A percentile compares a stretch with the other conserved stretches of the same genome.
These are phyloP conservation scores for Zoysia japonica DNA, from an alignment of 176 grass and related monocot genomes.

Conservation along the genomic window DNA sequence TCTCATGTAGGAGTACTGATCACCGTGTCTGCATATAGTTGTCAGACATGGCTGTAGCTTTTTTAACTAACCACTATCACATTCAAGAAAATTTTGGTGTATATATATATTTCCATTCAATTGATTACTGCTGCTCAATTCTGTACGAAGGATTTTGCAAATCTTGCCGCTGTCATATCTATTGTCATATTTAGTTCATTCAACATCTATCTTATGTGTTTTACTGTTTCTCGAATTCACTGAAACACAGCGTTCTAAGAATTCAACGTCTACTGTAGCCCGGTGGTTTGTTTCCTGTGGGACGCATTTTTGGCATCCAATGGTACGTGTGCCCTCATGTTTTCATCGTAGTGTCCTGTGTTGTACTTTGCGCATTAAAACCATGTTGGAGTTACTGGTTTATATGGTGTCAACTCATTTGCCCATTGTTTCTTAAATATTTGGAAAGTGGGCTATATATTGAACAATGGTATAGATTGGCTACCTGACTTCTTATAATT, in stretches of 20 bases:
- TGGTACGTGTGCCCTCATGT: too few species aligned
- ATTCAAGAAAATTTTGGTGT: constrained; percentile 24
- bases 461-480: too few species aligned
- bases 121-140: not conserved
- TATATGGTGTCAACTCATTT: too few species aligned
- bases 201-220: not conserved
- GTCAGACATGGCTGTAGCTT: not conserved
- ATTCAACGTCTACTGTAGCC: too few species aligned
- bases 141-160: constrained; percentile 7
- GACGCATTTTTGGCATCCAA: too few species aligned
- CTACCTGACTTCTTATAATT: too few species aligned
- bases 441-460: too few species aligned
- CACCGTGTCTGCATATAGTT: constrained; percentile 27
- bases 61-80: not conserved
- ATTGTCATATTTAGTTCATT: not conserved
- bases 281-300: too few species aligned
- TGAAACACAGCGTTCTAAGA: not conserved
- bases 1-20: constrained; percentile 1
- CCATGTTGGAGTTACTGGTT: too few species aligned
- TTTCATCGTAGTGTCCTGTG: too few species aligned
- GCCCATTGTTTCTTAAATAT: too few species aligned
- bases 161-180: not conserved
- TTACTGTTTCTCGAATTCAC: not conserved
- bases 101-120: not conserved
- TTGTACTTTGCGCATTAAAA: too few species aligned